Conservation (phyloP, 1,139 yeast species). For the Suhomyces bribrorum region DNA sequence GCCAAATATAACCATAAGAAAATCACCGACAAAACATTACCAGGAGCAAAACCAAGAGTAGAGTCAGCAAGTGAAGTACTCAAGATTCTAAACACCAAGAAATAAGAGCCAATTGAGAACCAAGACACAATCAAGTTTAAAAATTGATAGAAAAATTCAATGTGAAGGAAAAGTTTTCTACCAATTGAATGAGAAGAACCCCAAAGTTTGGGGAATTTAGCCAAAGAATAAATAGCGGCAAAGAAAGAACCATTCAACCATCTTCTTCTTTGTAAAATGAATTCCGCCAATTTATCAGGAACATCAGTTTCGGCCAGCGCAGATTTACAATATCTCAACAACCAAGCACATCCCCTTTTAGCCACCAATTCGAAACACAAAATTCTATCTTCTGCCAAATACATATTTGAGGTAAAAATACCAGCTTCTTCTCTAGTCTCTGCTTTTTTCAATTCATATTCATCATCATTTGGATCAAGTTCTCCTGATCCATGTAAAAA, state of each 20-base stretch:
- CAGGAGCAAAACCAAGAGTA: conserved; percentile 61
- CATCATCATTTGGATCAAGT: conserved; percentile 49
- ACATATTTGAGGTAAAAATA: conserved; percentile 52
- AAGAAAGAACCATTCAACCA: conserved; percentile 55
- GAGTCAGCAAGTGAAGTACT: conserved; percentile 66
- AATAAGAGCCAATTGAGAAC: conserved; percentile 82
- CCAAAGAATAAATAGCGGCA: conserved; percentile 50
- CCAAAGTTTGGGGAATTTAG: conserved; percentile 48
- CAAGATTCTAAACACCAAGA: conserved; percentile 75
- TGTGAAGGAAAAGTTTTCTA: conserved; percentile 44
- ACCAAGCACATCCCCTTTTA: conserved; percentile 45
- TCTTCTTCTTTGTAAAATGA: conserved; percentile 50
- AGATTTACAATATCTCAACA: conserved; percentile 47
- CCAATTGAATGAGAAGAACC: conserved; percentile 42
- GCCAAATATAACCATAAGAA: conserved; percentile 89
- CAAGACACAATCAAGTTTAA: conserved; percentile 59
- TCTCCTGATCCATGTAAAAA: conserved; percentile 49
- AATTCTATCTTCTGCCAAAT: conserved; percentile 53
- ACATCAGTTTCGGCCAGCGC: conserved; percentile 55
- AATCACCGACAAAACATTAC: conserved; percentile 74
- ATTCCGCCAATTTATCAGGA: conserved; percentile 49
- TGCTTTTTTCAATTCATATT: conserved; percentile 41
- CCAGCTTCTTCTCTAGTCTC: conserved; percentile 49
- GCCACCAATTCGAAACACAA: conserved; percentile 52
- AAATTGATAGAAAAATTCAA: conserved; percentile 47